Evolutionary conservation across 2,329 filamentous ascomycete genomes (phyloP).

Genomic region (Aphanocladium album): DNA sequence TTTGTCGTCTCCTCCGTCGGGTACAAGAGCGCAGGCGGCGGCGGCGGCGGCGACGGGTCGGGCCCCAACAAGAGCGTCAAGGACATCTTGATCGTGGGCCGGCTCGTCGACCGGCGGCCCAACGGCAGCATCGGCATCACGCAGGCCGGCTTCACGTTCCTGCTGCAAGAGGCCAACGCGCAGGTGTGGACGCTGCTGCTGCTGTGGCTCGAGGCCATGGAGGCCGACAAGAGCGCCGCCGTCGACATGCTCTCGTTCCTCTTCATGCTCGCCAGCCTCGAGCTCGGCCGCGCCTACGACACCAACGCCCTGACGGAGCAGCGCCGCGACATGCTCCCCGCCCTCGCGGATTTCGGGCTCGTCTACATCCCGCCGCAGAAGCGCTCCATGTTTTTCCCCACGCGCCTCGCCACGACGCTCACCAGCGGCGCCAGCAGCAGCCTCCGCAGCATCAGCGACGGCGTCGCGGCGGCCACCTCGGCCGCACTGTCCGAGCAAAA

Average conservation of each 20-base stretch:
- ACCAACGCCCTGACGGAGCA: conserved; percentile 76
- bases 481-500: conserved; percentile 39
- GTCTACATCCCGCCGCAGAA: conserved; percentile 65
- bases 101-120: conserved; percentile 64
- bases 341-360: conserved; percentile 87
- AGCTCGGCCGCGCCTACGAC: conserved; percentile 87
- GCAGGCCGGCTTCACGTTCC: conserved; percentile 86
- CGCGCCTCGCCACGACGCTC: conserved; percentile 86
- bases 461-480: conserved; percentile 59
- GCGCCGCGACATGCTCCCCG: conserved; percentile 82
- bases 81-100: conserved; percentile 72
- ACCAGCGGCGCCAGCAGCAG: conserved; percentile 73
- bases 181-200: conserved; percentile 96
- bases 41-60: conserved; percentile 40
- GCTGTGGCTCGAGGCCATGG: conserved; percentile 83
- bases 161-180: conserved; percentile 90
- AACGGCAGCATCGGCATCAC: conserved; percentile 76
- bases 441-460: conserved; percentile 64
- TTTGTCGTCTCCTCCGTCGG: conserved; percentile 83
- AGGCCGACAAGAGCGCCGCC: conserved; percentile 52
- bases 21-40: conserved; percentile 41
- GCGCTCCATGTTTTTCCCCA: conserved; percentile 72
- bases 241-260: conserved; percentile 95
- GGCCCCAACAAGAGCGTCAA: conserved; percentile 74
- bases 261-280: conserved; percentile 89